Conservation (phyloP, 2,329 filamentous ascomycete genomes). For the Verticillium nubilum region DNA sequence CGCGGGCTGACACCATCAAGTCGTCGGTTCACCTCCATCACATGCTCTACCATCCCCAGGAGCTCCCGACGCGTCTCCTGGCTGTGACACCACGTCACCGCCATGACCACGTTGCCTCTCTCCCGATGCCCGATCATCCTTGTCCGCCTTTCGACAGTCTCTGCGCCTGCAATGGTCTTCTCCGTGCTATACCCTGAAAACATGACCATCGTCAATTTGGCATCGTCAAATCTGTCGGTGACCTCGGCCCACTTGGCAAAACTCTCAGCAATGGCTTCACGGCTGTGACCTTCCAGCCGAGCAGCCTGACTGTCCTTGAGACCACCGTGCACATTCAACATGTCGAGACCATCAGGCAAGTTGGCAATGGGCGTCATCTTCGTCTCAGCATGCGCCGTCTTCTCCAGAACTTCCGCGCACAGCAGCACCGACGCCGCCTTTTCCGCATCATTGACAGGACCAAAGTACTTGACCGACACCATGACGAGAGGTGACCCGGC, state of each 20-base stretch:
- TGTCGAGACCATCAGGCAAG: conserved; percentile 16
- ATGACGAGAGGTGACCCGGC: conserved; percentile 23
- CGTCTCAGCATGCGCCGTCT: conserved; percentile 18
- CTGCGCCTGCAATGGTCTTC: conserved; percentile 5
- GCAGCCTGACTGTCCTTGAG: conserved; percentile 20
- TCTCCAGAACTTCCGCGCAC: conserved; percentile 7
- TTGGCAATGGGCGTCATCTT: conserved; percentile 12
- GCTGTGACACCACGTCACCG: conserved; percentile 8
- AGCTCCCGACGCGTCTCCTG: conserved; percentile 8
- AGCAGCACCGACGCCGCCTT: conserved; percentile 12
- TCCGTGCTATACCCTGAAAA: conserved; percentile 12
- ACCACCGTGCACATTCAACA: conserved; percentile 20
- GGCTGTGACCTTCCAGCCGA: conserved; percentile 12
- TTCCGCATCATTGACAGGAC: conserved; percentile 18
- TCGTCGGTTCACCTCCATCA: conserved; percentile 8
- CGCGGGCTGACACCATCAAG: conserved; percentile 7
- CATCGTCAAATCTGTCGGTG: conserved; percentile 14
- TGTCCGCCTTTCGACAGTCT: not conserved
- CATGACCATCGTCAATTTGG: conserved; percentile 8
- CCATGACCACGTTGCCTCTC: conserved; percentile 10
- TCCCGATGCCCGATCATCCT: conserved; percentile 17
- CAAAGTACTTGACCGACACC: conserved; percentile 16
- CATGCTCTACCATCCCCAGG: conserved; percentile 3
- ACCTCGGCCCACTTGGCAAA: conserved; percentile 18
- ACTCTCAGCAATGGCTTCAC: conserved; percentile 10